phyloP scores from a whole-genome alignment of 805 yeast genomes.

The Candida nanaspora region DNA sequence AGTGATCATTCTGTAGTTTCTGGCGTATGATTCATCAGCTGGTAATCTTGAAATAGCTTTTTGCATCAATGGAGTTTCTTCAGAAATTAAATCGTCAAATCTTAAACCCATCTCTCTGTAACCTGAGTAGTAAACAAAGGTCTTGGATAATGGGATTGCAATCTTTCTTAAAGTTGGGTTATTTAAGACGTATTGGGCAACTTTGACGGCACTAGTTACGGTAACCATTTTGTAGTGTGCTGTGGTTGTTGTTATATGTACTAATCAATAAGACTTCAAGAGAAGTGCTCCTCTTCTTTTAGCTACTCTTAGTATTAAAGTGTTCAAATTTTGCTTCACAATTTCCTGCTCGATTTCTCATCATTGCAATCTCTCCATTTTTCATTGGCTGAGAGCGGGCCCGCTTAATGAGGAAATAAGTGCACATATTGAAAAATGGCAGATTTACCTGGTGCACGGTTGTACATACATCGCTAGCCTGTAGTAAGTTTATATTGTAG shows the following conservation, averaged over 20 bases:
- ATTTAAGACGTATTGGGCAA: slow-evolving; percentile 72
- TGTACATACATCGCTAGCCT: too few species aligned
- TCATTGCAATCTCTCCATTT: neutral
- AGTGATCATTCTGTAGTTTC: slow-evolving; percentile 86
- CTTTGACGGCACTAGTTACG: slow-evolving; percentile 49
- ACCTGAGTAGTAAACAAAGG: slow-evolving; percentile 70
- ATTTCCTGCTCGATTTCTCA: too few species aligned
- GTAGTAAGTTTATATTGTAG: too few species aligned
- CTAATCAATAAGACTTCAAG: neutral
- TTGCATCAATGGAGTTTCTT: slow-evolving; percentile 82
- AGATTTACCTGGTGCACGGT: too few species aligned
- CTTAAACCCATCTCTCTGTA: slow-evolving; percentile 94
- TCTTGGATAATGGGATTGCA: slow-evolving; percentile 72
- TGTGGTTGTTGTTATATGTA: neutral
- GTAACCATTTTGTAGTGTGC: neutral
- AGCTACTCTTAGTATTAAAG: too few species aligned
- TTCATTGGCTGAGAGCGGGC: neutral
- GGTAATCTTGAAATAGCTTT: slow-evolving; percentile 87
- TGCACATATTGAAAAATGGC: neutral
- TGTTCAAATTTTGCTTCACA: too few species aligned
- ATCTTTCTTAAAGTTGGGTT: slow-evolving; percentile 73
- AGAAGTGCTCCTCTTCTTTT: neutral
- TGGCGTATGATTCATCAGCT: slow-evolving; percentile 74
- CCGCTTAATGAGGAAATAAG: neutral
- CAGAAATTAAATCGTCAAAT: slow-evolving; percentile 80